Evolutionary conservation across 768 basidiomycete genomes (phyloP).

Genomic region (Terana coerulea): DNA sequence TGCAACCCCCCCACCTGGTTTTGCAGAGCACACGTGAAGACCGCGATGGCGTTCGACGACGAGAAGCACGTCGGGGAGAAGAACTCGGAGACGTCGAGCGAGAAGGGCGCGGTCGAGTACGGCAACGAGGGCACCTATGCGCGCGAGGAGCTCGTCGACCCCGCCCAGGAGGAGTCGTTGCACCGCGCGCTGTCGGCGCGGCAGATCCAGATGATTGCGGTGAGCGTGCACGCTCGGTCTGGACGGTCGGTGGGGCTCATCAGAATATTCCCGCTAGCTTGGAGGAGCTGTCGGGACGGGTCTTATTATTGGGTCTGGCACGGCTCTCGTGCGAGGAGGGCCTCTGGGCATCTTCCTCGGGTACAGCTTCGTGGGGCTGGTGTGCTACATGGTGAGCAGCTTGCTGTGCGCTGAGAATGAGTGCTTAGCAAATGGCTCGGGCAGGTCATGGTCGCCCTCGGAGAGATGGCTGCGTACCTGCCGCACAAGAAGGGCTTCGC

Average conservation of each 20-base stretch:
- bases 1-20: background rate
- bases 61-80: slow-evolving; percentile 10
- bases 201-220: slow-evolving; percentile 39
- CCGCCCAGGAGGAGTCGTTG: slow-evolving; percentile 27
- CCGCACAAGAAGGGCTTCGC: slow-evolving; percentile 57
- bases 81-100: background rate
- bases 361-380: slow-evolving; percentile 47
- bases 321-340: slow-evolving; percentile 52
- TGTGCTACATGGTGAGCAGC: slow-evolving; percentile 51
- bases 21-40: background rate
- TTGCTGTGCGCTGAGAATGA: background rate
- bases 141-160: slow-evolving; percentile 17
- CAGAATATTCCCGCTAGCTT: slow-evolving; percentile 17
- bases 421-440: background rate
- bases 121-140: slow-evolving; percentile 12
- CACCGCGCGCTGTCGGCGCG: slow-evolving; percentile 31
- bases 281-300: slow-evolving; percentile 32
- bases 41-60: slow-evolving; percentile 5
- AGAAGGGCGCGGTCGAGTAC: background rate
- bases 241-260: background rate
- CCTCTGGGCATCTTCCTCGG: slow-evolving; percentile 44
- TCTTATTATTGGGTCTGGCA: slow-evolving; percentile 43
- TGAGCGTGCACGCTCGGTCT: slow-evolving; percentile 14
- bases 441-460: slow-evolving; percentile 44
- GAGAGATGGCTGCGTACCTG: slow-evolving; percentile 37